Evolutionary conservation across 2,329 filamentous ascomycete genomes (phyloP).

Genomic region (Alternaria dauci): DNA sequence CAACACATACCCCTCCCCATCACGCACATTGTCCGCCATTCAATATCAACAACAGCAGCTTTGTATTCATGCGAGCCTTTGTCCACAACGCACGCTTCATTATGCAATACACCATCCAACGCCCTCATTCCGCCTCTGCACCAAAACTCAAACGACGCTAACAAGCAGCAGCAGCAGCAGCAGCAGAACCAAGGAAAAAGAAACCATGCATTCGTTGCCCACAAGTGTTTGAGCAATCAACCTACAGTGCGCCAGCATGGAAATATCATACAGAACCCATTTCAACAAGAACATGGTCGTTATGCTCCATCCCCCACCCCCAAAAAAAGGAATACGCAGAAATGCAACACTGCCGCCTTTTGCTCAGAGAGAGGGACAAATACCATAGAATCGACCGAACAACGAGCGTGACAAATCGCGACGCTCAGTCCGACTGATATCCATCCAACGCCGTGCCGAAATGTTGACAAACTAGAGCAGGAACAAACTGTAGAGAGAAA

Average conservation of each 20-base stretch:
- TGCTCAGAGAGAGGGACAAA: constrained; percentile 29
- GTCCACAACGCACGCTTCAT: constrained; percentile 31
- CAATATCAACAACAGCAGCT: constrained; percentile 10
- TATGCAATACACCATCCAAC: constrained; percentile 45
- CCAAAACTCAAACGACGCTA: constrained; percentile 21
- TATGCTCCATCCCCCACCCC: not conserved
- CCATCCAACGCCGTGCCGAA: constrained; percentile 48
- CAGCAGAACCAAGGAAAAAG: constrained; percentile 13
- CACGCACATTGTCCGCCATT: not conserved
- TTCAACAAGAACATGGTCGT: constrained; percentile 14
- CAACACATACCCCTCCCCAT: constrained; percentile 1
- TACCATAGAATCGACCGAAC: constrained; percentile 38
- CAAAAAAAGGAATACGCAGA: constrained; percentile 15
- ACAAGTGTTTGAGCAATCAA: constrained; percentile 9
- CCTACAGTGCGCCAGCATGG: constrained; percentile 33
- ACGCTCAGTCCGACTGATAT: constrained; percentile 29
- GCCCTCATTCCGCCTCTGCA: constrained; percentile 26
- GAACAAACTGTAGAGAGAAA: constrained; percentile 16
- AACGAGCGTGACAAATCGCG: constrained; percentile 40
- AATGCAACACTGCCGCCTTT: constrained; percentile 45
- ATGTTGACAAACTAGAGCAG: constrained; percentile 14
- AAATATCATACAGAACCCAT: constrained; percentile 42
- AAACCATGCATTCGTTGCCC: constrained; percentile 28
- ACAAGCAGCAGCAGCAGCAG: not conserved
- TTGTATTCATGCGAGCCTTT: constrained; percentile 37